Evolutionary conservation across 1,284 basidiomycete genomes (phyloP).

Genomic region (Puccinia sorghi): DNA sequence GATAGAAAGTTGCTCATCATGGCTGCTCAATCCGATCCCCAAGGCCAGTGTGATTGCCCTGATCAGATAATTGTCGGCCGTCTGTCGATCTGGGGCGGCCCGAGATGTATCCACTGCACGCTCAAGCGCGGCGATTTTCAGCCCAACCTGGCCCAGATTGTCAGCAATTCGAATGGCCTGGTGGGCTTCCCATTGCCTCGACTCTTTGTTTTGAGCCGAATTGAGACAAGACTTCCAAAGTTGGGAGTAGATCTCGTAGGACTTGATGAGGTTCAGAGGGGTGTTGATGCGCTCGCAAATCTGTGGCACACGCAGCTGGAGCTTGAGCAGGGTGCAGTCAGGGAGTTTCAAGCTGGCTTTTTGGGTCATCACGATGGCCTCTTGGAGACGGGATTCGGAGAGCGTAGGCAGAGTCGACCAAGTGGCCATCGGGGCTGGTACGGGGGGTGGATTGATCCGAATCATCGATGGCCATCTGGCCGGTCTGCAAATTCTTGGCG

Average conservation of each 20-base stretch:
- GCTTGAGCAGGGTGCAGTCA: constrained; percentile 53
- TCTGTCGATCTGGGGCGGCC: not conserved
- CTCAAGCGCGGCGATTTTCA: constrained; percentile 26
- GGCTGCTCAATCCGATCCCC: not conserved
- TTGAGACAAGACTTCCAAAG: constrained; percentile 28
- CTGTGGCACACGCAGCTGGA: constrained; percentile 54
- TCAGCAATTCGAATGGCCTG: constrained; percentile 29
- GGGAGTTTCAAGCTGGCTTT: constrained; percentile 31
- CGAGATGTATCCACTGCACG: not conserved
- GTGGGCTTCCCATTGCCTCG: constrained; percentile 13
- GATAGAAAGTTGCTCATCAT: not conserved
- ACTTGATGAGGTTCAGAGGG: constrained; percentile 8
- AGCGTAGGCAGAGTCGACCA: constrained; percentile 54
- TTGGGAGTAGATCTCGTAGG: constrained; percentile 34
- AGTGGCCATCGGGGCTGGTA: constrained; percentile 17
- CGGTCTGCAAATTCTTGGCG: constrained; percentile 52
- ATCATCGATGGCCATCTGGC: constrained; percentile 6
- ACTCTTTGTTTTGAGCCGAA: not conserved
- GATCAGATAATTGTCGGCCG: constrained; percentile 32
- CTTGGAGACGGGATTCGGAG: constrained; percentile 54
- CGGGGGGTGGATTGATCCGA: constrained; percentile 1
- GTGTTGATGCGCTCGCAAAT: constrained; percentile 54
- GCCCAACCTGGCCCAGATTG: constrained; percentile 18
- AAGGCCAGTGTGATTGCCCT: constrained; percentile 39
- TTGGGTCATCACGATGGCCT: constrained; percentile 51